Percentiles rank a stretch among this genome's conserved stretches.
Evolutionary conservation across 2,329 filamentous ascomycete species (phyloP).

Genomic region (Colletotrichum sidae): DNA sequence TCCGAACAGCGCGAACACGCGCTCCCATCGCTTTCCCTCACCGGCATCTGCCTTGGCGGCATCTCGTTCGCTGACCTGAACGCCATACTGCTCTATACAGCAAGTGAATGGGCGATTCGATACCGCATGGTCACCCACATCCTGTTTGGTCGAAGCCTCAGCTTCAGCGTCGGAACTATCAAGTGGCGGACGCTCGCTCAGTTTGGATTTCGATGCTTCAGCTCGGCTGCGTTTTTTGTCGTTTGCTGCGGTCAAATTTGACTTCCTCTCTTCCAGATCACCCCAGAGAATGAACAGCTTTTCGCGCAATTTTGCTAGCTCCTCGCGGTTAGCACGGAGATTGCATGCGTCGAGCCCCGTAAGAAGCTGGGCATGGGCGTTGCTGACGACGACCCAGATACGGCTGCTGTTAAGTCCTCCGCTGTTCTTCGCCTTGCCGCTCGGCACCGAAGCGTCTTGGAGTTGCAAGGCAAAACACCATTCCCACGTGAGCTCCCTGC

Average conservation of each 20-base stretch:
- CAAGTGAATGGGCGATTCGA: slow-evolving; percentile 74
- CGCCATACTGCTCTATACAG: slow-evolving; percentile 78
- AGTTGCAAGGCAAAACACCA: slow-evolving; percentile 87
- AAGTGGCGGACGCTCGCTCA: slow-evolving; percentile 47
- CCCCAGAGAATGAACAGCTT: slow-evolving; percentile 87
- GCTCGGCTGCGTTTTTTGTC: slow-evolving; percentile 14
- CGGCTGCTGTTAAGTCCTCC: neutral
- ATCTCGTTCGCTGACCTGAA: slow-evolving; percentile 57
- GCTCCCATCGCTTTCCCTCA: slow-evolving; percentile 65
- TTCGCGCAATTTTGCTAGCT: slow-evolving; percentile 70
- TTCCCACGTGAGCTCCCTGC: slow-evolving; percentile 68
- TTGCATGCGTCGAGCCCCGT: slow-evolving; percentile 60
- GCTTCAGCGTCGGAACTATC: slow-evolving; percentile 52
- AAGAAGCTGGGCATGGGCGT: slow-evolving; percentile 62
- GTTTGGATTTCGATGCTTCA: neutral
- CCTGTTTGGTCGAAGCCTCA: neutral
- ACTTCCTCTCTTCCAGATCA: slow-evolving; percentile 79
- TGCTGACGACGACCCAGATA: slow-evolving; percentile 78
- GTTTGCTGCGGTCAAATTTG: slow-evolving; percentile 43
- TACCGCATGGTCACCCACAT: slow-evolving; percentile 40
- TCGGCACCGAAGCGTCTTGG: slow-evolving; percentile 69
- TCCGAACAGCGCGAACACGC: slow-evolving; percentile 73
- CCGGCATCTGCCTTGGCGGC: slow-evolving; percentile 58
- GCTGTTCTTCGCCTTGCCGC: slow-evolving; percentile 48
- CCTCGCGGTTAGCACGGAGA: slow-evolving; percentile 63